Conservation (phyloP, 164 flowering plant species). For the grape (Vitis vinifera) region ASM3070453v1 NC_081812.1:13408501-13409000, state of each 20-base stretch:
- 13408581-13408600: too few relatives aligned
- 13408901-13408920: too few relatives aligned
- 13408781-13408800: neutral
- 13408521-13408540: neutral
- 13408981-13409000: too few relatives aligned
- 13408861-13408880: too few relatives aligned
- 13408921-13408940: too few relatives aligned
- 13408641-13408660: neutral
- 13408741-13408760: neutral
- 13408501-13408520: too few relatives aligned
- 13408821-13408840: neutral
- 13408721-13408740: neutral
- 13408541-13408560: neutral
- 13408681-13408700: neutral
- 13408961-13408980: too few relatives aligned
- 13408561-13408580: neutral
- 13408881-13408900: too few relatives aligned
- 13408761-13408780: constrained; percentile 1
- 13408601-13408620: too few relatives aligned
- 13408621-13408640: too few relatives aligned
- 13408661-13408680: too few relatives aligned
- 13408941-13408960: too few relatives aligned
- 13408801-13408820: constrained; percentile 4
- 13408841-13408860: neutral
- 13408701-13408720: constrained; percentile 2